Evolutionary conservation across 495 filamentous ascomycete species (phyloP).

Genomic region (Clohesyomyces aquaticus): DNA sequence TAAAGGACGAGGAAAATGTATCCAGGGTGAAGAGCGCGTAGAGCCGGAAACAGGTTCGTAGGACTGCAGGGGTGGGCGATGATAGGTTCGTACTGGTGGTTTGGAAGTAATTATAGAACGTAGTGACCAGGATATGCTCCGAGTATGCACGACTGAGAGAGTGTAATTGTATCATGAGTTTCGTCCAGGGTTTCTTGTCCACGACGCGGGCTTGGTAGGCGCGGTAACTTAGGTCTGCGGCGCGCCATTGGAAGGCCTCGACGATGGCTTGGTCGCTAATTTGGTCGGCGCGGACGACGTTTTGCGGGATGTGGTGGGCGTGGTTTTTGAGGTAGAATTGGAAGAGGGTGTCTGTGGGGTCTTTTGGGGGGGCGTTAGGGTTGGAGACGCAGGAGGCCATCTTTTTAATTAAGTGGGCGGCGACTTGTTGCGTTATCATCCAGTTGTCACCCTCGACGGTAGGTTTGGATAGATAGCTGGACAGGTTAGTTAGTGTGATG

Average conservation of each 20-base stretch:
- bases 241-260: slow-evolving; percentile 51
- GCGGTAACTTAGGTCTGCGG: slow-evolving; percentile 50
- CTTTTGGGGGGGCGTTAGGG: slow-evolving; percentile 35
- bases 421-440: slow-evolving; percentile 59
- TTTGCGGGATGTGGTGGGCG: slow-evolving; percentile 20
- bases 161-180: slow-evolving; percentile 53
- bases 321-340: slow-evolving; percentile 40
- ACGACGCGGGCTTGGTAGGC: slow-evolving; percentile 52
- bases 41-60: slow-evolving; percentile 51
- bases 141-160: slow-evolving; percentile 55
- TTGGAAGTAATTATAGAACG: slow-evolving; percentile 49
- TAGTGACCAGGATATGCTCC: slow-evolving; percentile 52
- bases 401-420: slow-evolving; percentile 55
- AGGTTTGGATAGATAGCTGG: slow-evolving; percentile 53
- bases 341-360: slow-evolving; percentile 42
- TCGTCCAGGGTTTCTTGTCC: slow-evolving; percentile 54
- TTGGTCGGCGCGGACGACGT: slow-evolving; percentile 27
- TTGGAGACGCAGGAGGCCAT: slow-evolving; percentile 49
- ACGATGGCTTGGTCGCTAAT: slow-evolving; percentile 49
- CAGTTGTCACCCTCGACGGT: slow-evolving; percentile 60
- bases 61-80: slow-evolving; percentile 29
- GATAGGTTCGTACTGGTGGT: slow-evolving; percentile 36
- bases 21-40: slow-evolving; percentile 54
- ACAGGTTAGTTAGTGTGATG: neutral
- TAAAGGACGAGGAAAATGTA: slow-evolving; percentile 47